Base-by-base conservation (phyloP, 1,139 yeast genomes). In the Kodamaea sp. region DNA sequence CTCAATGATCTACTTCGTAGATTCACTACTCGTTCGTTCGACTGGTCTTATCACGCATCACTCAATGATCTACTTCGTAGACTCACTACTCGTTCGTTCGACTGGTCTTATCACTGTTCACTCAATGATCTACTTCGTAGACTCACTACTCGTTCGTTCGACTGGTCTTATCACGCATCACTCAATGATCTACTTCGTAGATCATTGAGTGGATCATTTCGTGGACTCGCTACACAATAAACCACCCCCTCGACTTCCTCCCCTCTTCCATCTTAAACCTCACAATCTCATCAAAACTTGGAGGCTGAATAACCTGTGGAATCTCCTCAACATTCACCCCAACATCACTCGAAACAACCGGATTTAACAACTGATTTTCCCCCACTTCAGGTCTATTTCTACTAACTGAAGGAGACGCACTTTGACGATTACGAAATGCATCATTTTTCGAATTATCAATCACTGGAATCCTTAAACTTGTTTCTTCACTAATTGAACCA, bases 231-330 rank as follows among this genome's bases (percentile, higher is more conserved):
- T n/a, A n/a, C n/a, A n/a, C n/a, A n/a, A n/a, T n/a, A n/a, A n/a
- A n/a, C n/a, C n/a, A n/a, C n/a, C n/a, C n/a, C n/a, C 25, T 25
- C 20, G 42, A 35, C 9, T 29, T 32, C n/a, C 40, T 37, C 30
- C 33, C 31, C 30, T 46, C 43, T 3, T 40, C 35, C 11, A 58
- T 39, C 45, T 68, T 68, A 47, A 47, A 65, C 38, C 55, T 49
- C 37, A 55, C 49, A 24, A 68, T 58, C 30, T 56, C 62, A 8
- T 66, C 66, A 33, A 60, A 59, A 2, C 58, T 35, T 3, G 74
- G 74, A 11, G 74, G 74, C 41, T 68, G 68, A 36, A 67, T 65
- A 40, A 67, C 73, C 40, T 52, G 60, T 3, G 69, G 68, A 7
- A 39, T 55, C 50, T 23, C 48, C 23, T 30, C 60, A 33, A 57